Percentiles rank a stretch among this genome's conserved stretches.
Evolutionary conservation across 139 green algal genomes (phyloP).

Genomic region (Coelastrella sp.): DNA sequence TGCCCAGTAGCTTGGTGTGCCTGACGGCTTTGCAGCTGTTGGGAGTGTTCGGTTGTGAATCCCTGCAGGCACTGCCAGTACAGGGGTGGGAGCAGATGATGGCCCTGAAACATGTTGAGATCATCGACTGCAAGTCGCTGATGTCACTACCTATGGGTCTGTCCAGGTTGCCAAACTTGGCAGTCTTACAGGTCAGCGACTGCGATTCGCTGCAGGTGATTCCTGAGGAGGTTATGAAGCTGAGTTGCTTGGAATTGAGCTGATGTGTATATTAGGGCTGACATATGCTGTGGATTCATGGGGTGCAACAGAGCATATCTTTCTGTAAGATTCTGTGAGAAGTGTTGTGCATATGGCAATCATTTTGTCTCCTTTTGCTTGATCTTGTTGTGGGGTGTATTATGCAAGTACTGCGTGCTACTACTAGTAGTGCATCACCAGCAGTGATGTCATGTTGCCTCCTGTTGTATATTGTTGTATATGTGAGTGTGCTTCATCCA

Average conservation of each 20-base stretch:
- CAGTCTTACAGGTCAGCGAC: background rate
- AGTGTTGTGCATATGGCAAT: too few species aligned
- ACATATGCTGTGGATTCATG: too few species aligned
- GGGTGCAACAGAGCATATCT: too few species aligned
- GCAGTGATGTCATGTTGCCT: too few species aligned
- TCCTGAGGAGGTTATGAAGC: slow-evolving; percentile 5
- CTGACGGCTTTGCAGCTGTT: background rate
- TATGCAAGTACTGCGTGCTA: too few species aligned
- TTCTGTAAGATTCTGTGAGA: too few species aligned
- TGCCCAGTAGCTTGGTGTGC: background rate
- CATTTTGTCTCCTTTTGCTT: too few species aligned
- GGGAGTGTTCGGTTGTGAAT: background rate
- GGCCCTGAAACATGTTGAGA: background rate
- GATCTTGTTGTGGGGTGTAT: too few species aligned
- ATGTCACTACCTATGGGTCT: background rate
- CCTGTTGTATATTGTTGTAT: too few species aligned
- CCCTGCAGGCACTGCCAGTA: background rate
- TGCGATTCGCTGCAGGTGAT: background rate
- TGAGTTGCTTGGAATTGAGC: background rate
- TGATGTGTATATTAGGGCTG: background rate
- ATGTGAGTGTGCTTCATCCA: too few species aligned
- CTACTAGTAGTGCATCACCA: too few species aligned
- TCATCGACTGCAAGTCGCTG: background rate
- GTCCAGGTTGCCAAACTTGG: background rate
- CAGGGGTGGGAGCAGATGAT: background rate